These are phyloP conservation scores for Talaromyces sp. DNA, from an alignment of 2,329 filamentous ascomycete species.

Conservation along the genomic window DNA sequence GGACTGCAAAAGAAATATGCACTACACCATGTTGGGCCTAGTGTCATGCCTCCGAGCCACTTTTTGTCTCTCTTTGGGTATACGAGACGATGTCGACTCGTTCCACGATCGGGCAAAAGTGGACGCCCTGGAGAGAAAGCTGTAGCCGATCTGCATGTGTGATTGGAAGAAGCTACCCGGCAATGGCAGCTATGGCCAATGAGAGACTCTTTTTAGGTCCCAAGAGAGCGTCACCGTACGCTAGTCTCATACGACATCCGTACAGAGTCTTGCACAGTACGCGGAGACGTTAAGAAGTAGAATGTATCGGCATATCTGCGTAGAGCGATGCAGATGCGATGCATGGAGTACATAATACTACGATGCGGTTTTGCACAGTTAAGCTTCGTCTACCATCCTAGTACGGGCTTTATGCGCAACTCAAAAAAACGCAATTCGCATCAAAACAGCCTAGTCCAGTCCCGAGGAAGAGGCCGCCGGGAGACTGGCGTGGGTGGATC, in stretches of 20 bases:
- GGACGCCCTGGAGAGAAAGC: background rate
- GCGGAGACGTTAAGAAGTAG: background rate
- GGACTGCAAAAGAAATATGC: background rate
- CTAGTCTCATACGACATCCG: background rate
- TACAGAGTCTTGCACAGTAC: background rate
- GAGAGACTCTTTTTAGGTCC: background rate
- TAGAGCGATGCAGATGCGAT: background rate
- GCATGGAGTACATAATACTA: background rate
- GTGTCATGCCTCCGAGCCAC: background rate
- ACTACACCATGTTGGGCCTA: background rate
- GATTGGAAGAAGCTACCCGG: background rate
- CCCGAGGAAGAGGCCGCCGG: constrained; percentile 1
- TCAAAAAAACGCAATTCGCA: background rate
- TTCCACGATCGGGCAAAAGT: background rate
- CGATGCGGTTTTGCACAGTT: background rate
- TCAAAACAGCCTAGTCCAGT: constrained; percentile 3
- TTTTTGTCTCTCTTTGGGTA: background rate
- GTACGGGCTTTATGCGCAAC: background rate
- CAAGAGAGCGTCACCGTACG: background rate
- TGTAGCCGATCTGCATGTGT: background rate
- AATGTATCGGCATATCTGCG: background rate
- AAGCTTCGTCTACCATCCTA: background rate
- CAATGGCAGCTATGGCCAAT: background rate
- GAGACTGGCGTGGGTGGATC: constrained; percentile 1
- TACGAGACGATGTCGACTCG: background rate